These are phyloP conservation scores for Phialophora verrucosa DNA, from an alignment of 2,329 filamentous ascomycete species.

Conservation along the genomic window DNA sequence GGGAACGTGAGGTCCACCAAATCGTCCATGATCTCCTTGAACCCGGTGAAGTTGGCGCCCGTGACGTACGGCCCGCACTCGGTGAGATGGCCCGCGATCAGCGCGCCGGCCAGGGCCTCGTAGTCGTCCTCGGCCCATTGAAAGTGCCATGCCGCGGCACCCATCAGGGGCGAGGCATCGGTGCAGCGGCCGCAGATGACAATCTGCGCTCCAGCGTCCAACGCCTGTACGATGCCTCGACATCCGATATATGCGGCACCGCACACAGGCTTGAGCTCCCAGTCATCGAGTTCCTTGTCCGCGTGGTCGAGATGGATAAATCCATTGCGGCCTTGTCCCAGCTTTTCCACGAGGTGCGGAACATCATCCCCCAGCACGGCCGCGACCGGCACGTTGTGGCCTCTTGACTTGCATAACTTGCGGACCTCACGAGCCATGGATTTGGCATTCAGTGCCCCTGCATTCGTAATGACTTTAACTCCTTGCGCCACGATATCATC, in stretches of 20 bases:
- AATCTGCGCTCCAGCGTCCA: slow-evolving; percentile 42
- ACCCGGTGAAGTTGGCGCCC: slow-evolving; percentile 33
- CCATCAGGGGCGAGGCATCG: slow-evolving; percentile 40
- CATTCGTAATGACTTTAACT: slow-evolving; percentile 38
- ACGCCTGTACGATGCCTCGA: slow-evolving; percentile 45
- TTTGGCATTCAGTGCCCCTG: slow-evolving; percentile 34
- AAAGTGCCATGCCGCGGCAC: slow-evolving; percentile 36
- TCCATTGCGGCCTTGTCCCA: neutral
- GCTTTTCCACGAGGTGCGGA: slow-evolving; percentile 4
- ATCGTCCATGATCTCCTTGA: slow-evolving; percentile 52
- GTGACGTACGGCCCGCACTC: slow-evolving; percentile 41
- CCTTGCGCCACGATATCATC: slow-evolving; percentile 19
- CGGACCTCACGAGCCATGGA: slow-evolving; percentile 16
- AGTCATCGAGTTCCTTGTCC: slow-evolving; percentile 8
- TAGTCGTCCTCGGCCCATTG: slow-evolving; percentile 27
- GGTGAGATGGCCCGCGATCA: slow-evolving; percentile 45
- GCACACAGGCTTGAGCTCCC: slow-evolving; percentile 19
- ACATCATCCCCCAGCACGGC: slow-evolving; percentile 20
- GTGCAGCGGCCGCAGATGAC: slow-evolving; percentile 44
- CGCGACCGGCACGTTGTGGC: slow-evolving; percentile 6
- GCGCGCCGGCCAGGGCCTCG: slow-evolving; percentile 32
- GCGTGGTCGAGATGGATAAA: slow-evolving; percentile 15
- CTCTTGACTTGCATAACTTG: slow-evolving; percentile 9
- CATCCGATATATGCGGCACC: slow-evolving; percentile 57
- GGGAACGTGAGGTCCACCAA: slow-evolving; percentile 47